A percentile compares a stretch with the other conserved stretches of the same genome.
Evolutionary conservation across 176 grass and related monocot species (phyloP).

Genomic region (Hsuehochloa calcarea): DNA sequence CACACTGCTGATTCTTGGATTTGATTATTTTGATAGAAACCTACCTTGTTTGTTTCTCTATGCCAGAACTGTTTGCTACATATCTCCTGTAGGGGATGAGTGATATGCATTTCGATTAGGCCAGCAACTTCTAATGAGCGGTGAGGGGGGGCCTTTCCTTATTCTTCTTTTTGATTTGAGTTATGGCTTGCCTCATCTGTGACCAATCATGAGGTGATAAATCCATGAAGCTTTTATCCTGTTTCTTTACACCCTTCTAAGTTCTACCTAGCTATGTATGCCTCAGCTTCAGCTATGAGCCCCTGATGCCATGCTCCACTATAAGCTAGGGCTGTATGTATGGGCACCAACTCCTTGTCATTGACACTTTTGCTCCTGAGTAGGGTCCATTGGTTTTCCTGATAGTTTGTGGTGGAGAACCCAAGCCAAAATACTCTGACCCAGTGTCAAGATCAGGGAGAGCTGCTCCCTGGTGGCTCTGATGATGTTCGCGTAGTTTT

Average conservation of each 20-base stretch:
- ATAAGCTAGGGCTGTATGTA: not conserved
- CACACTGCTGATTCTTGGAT: not conserved
- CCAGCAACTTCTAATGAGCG: not conserved
- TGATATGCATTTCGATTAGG: not conserved
- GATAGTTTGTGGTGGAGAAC: constrained; percentile 36
- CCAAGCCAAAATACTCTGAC: constrained; percentile 34
- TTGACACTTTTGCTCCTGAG: not conserved
- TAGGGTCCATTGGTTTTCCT: constrained; percentile 27
- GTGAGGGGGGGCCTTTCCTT: not conserved
- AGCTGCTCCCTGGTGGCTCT: constrained; percentile 38
- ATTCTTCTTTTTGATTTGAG: not conserved
- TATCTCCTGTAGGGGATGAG: not conserved
- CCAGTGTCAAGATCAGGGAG: constrained; percentile 41
- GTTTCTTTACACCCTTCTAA: constrained; percentile 24
- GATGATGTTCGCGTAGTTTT: constrained; percentile 16
- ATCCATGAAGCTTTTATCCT: constrained; percentile 38
- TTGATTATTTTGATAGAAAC: constrained; percentile 4
- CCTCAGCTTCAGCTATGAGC: not conserved
- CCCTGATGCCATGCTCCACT: not conserved
- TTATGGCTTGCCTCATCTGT: not conserved
- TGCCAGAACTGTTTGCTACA: not conserved
- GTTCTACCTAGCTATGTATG: not conserved
- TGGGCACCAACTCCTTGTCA: constrained; percentile 10
- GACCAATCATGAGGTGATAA: constrained; percentile 59
- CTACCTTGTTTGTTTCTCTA: not conserved